Conservation (phyloP, 2,329 filamentous ascomycete genomes). For the Penicillium palitans region DNA sequence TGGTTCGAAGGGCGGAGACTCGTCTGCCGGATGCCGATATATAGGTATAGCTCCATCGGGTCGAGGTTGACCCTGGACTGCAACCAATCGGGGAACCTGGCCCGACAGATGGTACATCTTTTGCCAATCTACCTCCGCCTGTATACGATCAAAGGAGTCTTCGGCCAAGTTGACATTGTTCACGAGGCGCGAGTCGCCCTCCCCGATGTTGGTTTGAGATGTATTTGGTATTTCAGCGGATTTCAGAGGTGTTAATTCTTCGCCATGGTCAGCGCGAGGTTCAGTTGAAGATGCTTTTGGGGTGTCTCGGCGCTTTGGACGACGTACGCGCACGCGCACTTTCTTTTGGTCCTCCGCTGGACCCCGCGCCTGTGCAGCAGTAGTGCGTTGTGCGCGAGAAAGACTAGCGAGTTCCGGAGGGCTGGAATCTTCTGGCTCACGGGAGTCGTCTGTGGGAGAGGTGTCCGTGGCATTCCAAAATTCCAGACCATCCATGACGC, state of each 20-base stretch:
- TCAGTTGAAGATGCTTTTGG: conserved; percentile 10
- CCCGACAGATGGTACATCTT: conserved; percentile 91
- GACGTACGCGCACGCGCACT: conserved; percentile 29
- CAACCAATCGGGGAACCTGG: conserved; percentile 86
- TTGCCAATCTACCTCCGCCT: conserved; percentile 79
- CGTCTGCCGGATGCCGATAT: conserved; percentile 93
- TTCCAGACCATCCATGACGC: conserved; percentile 37
- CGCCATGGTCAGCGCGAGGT: neutral
- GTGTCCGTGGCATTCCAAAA: conserved; percentile 24
- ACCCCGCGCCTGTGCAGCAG: conserved; percentile 9
- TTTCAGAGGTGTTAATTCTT: neutral
- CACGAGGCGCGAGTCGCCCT: conserved; percentile 77
- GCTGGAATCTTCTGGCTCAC: conserved; percentile 11
- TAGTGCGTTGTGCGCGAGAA: conserved; percentile 12
- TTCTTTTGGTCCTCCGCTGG: conserved; percentile 22
- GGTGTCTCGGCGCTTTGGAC: conserved; percentile 27
- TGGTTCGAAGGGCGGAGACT: conserved; percentile 72
- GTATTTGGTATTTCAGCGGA: neutral
- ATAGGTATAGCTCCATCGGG: conserved; percentile 72
- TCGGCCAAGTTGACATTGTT: conserved; percentile 64
- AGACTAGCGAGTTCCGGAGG: conserved; percentile 21
- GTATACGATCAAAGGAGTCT: conserved; percentile 68
- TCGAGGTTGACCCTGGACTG: conserved; percentile 74
- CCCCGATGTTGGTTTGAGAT: conserved; percentile 56
- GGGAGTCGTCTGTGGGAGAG: conserved; percentile 10